Evolutionary conservation across 225 moss, liverwort and hornwort genomes (phyloP).

Genomic region (Neckera pumila): DNA sequence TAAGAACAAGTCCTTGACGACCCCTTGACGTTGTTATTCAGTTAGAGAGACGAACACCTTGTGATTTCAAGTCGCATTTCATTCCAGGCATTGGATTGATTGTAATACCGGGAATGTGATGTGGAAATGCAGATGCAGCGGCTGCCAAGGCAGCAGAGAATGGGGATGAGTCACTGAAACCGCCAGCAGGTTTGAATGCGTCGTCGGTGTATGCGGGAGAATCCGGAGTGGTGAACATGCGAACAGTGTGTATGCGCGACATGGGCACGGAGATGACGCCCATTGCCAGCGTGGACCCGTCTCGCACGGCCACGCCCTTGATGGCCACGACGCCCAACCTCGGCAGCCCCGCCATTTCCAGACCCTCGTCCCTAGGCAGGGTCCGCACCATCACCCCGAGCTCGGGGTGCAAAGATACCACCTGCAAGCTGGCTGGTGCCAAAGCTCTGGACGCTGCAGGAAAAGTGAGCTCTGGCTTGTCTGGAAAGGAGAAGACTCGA

Average conservation of each 20-base stretch:
- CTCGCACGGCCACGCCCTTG: slow-evolving; percentile 81
- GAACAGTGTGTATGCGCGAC: slow-evolving; percentile 79
- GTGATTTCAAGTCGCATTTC: background rate
- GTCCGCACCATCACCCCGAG: slow-evolving; percentile 9
- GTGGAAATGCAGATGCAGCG: slow-evolving; percentile 7
- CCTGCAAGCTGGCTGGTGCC: background rate
- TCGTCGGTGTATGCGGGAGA: background rate
- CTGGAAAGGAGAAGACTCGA: slow-evolving; percentile 40
- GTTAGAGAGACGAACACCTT: background rate
- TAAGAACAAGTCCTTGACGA: background rate
- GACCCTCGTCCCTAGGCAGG: slow-evolving; percentile 39
- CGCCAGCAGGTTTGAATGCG: background rate
- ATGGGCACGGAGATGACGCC: slow-evolving; percentile 99
- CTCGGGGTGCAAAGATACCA: background rate
- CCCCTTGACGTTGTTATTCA: background rate
- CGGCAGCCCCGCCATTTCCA: slow-evolving; percentile 71
- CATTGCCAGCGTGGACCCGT: slow-evolving; percentile 75
- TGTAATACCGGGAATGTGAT: background rate
- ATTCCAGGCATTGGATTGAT: background rate
- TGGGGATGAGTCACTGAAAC: background rate
- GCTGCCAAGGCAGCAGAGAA: background rate
- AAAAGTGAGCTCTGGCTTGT: background rate
- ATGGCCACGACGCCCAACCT: slow-evolving; percentile 77
- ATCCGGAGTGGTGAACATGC: slow-evolving; percentile 18
- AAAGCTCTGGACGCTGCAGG: slow-evolving; percentile 1